Evolutionary conservation across 305 asterid species (phyloP).

Genomic region (Ajuga reptans): DNA sequence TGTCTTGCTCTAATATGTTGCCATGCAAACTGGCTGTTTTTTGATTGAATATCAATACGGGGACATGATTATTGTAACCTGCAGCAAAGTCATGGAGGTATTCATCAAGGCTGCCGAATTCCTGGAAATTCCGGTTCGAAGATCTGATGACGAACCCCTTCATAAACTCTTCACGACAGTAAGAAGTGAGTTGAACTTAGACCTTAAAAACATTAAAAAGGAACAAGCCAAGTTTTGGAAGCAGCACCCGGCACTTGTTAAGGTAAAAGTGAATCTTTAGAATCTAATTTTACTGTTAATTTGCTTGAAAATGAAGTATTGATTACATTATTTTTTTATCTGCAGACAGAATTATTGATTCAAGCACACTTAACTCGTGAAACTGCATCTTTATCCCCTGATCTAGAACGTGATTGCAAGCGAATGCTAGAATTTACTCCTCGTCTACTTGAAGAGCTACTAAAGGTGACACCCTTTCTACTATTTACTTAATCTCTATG

Average conservation of each 20-base stretch:
- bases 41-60: constrained; percentile 14
- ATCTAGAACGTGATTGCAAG: constrained; percentile 61
- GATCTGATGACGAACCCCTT: constrained; percentile 78
- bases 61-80: constrained; percentile 21
- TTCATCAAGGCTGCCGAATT: constrained; percentile 77
- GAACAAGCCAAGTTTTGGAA: constrained; percentile 93
- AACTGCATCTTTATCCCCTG: constrained; percentile 52
- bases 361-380: constrained; percentile 74
- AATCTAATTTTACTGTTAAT: not conserved
- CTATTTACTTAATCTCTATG: not conserved
- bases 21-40: not conserved
- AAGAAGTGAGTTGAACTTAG: constrained; percentile 64
- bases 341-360: constrained; percentile 73
- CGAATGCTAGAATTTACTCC: constrained; percentile 61
- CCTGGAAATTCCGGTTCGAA: constrained; percentile 73
- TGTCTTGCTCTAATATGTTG: not conserved
- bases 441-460: constrained; percentile 77
- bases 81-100: constrained; percentile 88
- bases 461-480: constrained; percentile 44
- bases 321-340: constrained; percentile 15
- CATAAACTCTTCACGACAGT: constrained; percentile 68
- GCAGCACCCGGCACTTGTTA: constrained; percentile 76
- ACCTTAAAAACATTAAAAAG: constrained; percentile 61
- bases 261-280: constrained; percentile 43
- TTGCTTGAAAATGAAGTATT: constrained; percentile 10